A percentile compares a stretch with the other conserved stretches of the same genome.
phyloP scores from a whole-genome alignment of 2,329 filamentous ascomycete genomes.

The Pseudogymnoascus sp. region DNA sequence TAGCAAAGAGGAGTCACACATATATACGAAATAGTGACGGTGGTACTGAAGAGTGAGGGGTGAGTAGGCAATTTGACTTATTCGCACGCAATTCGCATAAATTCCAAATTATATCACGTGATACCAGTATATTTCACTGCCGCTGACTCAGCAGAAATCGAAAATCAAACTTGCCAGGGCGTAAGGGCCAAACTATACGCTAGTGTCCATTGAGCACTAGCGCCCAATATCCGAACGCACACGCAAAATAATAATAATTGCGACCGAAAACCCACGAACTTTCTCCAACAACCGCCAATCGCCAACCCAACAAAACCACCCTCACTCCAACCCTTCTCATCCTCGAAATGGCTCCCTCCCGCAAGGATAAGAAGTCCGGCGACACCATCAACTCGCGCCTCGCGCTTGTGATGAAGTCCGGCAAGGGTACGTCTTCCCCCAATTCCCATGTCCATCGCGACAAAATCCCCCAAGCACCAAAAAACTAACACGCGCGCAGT shows the following conservation, averaged over 20 bases:
- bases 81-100: not conserved
- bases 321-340: slow-evolving; percentile 19
- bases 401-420: slow-evolving; percentile 57
- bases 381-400: slow-evolving; percentile 63
- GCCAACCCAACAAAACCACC: slow-evolving; percentile 34
- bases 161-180: not conserved
- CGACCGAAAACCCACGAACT: slow-evolving; percentile 41
- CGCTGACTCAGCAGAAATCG: no score
- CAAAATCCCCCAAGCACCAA: not conserved
- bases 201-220: not conserved
- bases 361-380: slow-evolving; percentile 82
- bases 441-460: slow-evolving; percentile 5
- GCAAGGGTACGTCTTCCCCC: slow-evolving; percentile 42
- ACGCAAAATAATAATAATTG: slow-evolving; percentile 8
- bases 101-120: not conserved
- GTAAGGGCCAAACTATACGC: not conserved
- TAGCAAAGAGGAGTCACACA: not conserved
- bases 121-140: no score
- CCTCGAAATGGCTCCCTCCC: slow-evolving; percentile 54
- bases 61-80: not conserved
- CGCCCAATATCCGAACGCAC: not conserved
- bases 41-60: not conserved
- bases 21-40: not conserved
- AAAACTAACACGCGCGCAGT: slow-evolving; percentile 40
- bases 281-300: slow-evolving; percentile 2